Conservation (phyloP, 2,329 filamentous ascomycete species). For the Aspergillus amoenus region DNA sequence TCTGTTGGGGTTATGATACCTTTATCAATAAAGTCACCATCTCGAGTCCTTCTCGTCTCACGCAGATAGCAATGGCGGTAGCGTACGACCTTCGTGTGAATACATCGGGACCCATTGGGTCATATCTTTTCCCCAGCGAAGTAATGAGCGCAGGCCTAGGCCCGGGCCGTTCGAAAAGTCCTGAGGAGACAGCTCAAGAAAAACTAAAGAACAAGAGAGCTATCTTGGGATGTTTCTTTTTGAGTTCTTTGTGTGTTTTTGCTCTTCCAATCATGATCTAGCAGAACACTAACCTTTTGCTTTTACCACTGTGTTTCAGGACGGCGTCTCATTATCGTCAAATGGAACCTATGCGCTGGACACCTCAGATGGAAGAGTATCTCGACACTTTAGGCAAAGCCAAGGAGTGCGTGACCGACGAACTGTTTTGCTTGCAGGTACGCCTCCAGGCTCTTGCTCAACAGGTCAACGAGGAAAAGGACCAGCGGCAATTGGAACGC, state of each 20-base stretch:
- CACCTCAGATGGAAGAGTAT: not conserved
- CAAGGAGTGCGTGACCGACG: not conserved
- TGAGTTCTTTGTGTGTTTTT: not conserved
- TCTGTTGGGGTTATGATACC: not conserved
- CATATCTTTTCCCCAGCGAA: not conserved
- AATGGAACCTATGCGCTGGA: constrained; percentile 1
- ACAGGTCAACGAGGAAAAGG: not conserved
- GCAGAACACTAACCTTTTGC: not conserved
- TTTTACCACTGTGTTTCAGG: not conserved
- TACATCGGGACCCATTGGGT: not conserved
- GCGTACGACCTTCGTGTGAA: not conserved
- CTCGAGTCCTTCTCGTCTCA: not conserved
- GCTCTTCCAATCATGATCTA: not conserved
- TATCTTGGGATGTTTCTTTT: not conserved
- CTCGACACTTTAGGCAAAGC: not conserved
- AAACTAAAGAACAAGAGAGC: not conserved
- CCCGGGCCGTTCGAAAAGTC: not conserved
- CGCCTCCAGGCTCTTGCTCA: not conserved
- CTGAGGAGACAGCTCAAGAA: not conserved
- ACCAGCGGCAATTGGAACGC: not conserved
- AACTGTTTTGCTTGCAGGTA: not conserved
- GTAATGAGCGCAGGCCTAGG: not conserved
- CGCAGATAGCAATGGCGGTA: not conserved
- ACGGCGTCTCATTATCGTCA: not conserved
- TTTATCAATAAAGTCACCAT: not conserved